These are phyloP conservation scores for Backusella westeae DNA, from an alignment of 192 early-diverging fungal genomes.

Conservation along the genomic window DNA sequence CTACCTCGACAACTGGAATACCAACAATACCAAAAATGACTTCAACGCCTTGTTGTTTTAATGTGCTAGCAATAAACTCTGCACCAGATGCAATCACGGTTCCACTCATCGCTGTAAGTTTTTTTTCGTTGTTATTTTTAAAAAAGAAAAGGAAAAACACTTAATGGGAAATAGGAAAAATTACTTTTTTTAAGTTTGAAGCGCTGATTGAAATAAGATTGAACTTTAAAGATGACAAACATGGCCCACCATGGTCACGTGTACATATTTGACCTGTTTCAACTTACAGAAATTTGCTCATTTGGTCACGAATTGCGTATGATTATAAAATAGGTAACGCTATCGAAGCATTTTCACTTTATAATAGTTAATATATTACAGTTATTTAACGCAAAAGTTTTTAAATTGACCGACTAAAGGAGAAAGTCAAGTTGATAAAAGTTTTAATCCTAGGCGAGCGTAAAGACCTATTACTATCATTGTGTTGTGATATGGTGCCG, in stretches of 20 bases:
- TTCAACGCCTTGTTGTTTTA: conserved; percentile 57
- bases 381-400: background rate
- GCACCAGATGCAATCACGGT: conserved; percentile 44
- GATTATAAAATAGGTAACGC: background rate
- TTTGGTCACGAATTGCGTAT: background rate
- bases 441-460: background rate
- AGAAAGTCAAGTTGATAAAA: too few species aligned
- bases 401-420: too few species aligned
- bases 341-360: too few species aligned
- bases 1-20: conserved; percentile 73
- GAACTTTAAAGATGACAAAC: background rate
- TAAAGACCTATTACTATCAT: too few species aligned
- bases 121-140: background rate
- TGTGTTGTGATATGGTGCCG: too few species aligned
- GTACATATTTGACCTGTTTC: background rate
- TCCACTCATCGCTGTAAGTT: background rate
- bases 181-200: background rate
- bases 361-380: too few species aligned
- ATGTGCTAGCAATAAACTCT: conserved; percentile 52
- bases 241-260: background rate
- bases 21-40: conserved; percentile 78
- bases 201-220: background rate
- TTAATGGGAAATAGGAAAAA: conserved; percentile 11
- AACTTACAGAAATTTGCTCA: background rate
- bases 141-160: background rate